Base-by-base conservation (phyloP, 345 rosid species). In the Eucalyptus curtisii region DNA sequence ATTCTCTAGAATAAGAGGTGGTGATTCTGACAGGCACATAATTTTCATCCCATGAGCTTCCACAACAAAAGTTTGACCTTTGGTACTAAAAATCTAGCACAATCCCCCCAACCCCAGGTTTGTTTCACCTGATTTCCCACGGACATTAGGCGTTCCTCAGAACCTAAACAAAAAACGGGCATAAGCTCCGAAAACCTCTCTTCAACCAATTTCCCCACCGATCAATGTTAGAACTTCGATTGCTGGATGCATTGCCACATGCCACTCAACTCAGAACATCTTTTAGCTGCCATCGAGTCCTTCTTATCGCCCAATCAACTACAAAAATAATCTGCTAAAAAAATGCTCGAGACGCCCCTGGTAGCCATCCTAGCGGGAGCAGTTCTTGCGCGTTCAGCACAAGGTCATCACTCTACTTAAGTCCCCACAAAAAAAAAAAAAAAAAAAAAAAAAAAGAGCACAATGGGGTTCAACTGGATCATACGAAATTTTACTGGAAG, bases 261-360 rank as follows among this genome's bases (percentile, higher is more conserved):
- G 80, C 25, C 80, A 9, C 44, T 17, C 44, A 40, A 76, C 82
- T 76, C 82, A 1, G 3, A 76, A 20, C 47, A 6, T 37, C 30
- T 20, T 37, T 40, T 40, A 19, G 82, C 45, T 10, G 8, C 82
- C 27, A 76, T 76, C 1, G 0, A 1, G 27, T 40, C 2, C 30
- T 37, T 4, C 24, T 20, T 37, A 37, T 20, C 82, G 2, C 82
- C 47, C 9, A 10, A 76, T 22, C 82, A 11, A 76, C 47, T 76
- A 20, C 47, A 40, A 40, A 40, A 76, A 40, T 1, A 40, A 76
- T 5, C 47, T 20, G 8, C 47, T 40, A 20, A 76, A 76, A 71
- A 76, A 1, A 76, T 8, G 82, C 15, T 22, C 5, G 27, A 76
- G 82, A 76, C 1, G 5, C 82, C 27, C 14, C 47, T 2, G 47